Conservation (phyloP, 495 filamentous ascomycete species). For the Darksidea phi region DNA sequence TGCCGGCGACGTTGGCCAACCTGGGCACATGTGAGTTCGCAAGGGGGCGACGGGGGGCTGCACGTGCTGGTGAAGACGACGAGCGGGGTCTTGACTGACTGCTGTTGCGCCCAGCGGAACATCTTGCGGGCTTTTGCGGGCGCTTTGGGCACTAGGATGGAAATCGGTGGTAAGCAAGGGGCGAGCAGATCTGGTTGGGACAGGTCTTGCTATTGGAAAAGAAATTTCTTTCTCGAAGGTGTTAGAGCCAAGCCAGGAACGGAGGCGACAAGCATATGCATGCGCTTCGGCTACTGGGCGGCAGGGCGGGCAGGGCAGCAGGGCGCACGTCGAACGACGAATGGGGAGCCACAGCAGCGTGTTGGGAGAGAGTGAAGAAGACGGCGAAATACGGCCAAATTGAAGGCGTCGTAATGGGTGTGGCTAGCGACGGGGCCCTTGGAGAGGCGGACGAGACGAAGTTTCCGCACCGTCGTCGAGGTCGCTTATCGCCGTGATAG, state of each 20-base stretch:
- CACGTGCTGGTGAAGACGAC: neutral
- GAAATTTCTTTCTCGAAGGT: neutral
- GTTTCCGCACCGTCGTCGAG: too few relatives aligned
- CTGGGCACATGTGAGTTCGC: slow-evolving; percentile 48
- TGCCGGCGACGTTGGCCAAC: slow-evolving; percentile 87
- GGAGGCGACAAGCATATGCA: neutral
- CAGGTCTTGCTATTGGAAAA: neutral
- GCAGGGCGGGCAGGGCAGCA: neutral
- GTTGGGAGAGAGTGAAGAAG: neutral
- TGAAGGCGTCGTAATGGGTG: neutral
- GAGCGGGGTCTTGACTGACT: slow-evolving; percentile 52
- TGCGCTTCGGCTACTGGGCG: neutral
- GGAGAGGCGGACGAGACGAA: too few relatives aligned
- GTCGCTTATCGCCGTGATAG: too few relatives aligned
- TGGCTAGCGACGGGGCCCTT: neutral
- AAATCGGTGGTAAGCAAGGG: slow-evolving; percentile 3
- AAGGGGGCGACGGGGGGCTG: neutral
- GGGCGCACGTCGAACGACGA: neutral
- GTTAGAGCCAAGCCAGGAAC: neutral
- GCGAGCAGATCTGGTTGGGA: neutral
- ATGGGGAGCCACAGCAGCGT: neutral
- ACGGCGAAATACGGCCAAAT: neutral
- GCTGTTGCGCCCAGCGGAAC: slow-evolving; percentile 72
- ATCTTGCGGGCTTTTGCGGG: slow-evolving; percentile 32
- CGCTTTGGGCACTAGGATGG: neutral